phyloP scores from a whole-genome alignment of 2,329 filamentous ascomycete genomes.

The Ophiognomonia clavigignenti-juglandacearum region DNA sequence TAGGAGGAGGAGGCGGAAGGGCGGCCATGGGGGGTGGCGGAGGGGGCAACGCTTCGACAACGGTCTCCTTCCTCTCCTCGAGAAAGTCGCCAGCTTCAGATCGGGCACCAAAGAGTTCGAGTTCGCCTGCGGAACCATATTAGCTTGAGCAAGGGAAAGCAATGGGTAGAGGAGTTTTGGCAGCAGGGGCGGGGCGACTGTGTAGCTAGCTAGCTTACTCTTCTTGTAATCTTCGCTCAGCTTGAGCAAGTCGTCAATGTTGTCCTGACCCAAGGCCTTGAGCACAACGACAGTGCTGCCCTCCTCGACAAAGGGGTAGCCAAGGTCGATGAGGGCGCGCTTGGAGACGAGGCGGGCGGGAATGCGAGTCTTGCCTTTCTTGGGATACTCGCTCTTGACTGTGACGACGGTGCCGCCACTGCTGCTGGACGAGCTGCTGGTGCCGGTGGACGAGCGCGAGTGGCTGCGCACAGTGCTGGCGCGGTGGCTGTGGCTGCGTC shows the following conservation, averaged over 20 bases:
- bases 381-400: conserved; percentile 61
- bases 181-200: background rate
- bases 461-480: conserved; percentile 31
- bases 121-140: conserved; percentile 30
- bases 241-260: conserved; percentile 85
- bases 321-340: conserved; percentile 74
- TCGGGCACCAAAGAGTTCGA: conserved; percentile 39
- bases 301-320: conserved; percentile 86
- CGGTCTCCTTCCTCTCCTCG: conserved; percentile 45
- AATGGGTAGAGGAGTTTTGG: background rate
- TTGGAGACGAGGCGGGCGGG: conserved; percentile 76
- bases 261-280: conserved; percentile 79
- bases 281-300: conserved; percentile 77
- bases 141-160: too few species aligned
- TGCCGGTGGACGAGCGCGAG: conserved; percentile 38
- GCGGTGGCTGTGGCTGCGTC: conserved; percentile 30
- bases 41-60: conserved; percentile 27
- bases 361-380: conserved; percentile 86
- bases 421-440: conserved; percentile 41
- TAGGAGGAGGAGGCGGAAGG: conserved; percentile 20
- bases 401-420: conserved; percentile 41
- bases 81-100: conserved; percentile 41
- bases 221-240: conserved; percentile 73
- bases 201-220: conserved; percentile 35
- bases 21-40: conserved; percentile 19